Evolutionary conservation across 495 filamentous ascomycete species (phyloP).

Genomic region (Penicillium angulare): DNA sequence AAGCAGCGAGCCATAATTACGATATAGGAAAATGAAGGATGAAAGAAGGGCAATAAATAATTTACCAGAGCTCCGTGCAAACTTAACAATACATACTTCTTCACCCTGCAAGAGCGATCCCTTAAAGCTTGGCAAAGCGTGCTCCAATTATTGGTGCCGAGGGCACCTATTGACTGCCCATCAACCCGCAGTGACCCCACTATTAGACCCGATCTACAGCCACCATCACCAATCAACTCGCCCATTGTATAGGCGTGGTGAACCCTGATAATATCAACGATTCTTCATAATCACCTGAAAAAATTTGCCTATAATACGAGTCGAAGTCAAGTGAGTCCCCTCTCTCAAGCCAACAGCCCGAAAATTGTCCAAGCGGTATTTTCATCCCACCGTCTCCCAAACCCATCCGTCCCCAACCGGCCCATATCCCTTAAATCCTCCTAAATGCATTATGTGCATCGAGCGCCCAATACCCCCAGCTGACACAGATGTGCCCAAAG

Average conservation of each 20-base stretch:
- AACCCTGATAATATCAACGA: background rate
- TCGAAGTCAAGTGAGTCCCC: background rate
- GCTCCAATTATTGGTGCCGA: background rate
- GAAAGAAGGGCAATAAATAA: too few species aligned
- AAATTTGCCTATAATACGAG: background rate
- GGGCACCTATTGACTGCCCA: too few species aligned
- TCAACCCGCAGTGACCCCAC: background rate
- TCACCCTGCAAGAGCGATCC: background rate
- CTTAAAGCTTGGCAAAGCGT: background rate
- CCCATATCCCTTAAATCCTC: constrained; percentile 52
- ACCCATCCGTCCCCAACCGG: constrained; percentile 58
- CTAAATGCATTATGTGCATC: constrained; percentile 58
- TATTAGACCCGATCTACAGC: background rate
- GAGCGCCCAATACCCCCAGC: constrained; percentile 64
- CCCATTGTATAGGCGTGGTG: background rate
- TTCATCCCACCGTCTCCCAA: constrained; percentile 44
- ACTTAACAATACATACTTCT: too few species aligned
- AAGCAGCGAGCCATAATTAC: too few species aligned
- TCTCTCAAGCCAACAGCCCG: constrained; percentile 31
- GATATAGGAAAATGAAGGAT: too few species aligned
- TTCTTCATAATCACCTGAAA: background rate
- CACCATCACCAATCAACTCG: background rate
- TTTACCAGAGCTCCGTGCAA: too few species aligned
- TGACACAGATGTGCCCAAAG: constrained; percentile 51
- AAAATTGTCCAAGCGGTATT: constrained; percentile 58